Conservation (phyloP, 164 flowering plant species). For the Kingdonia uniflora region DNA sequence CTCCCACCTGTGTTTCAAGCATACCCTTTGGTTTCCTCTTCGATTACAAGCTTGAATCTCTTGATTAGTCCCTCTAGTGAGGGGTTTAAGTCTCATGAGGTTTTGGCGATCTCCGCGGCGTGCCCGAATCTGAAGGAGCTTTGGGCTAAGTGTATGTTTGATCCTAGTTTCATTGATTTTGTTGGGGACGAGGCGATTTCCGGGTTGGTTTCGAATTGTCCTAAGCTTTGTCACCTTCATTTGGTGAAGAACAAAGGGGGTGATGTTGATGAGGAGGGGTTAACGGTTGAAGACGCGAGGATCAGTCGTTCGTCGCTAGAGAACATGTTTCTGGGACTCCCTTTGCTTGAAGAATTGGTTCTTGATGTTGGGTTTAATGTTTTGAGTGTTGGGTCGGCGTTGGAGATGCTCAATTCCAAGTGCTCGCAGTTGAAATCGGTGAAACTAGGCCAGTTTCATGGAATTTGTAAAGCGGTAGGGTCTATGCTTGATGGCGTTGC, state of each 20-base stretch:
- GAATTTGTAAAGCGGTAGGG: conserved; percentile 47
- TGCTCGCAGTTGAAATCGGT: conserved; percentile 51
- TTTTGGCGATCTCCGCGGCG: conserved; percentile 33
- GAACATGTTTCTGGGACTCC: conserved; percentile 42
- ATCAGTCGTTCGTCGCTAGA: conserved; percentile 32
- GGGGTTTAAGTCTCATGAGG: conserved; percentile 63
- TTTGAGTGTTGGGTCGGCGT: conserved; percentile 38
- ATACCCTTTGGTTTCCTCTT: conserved; percentile 22
- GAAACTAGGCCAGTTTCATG: conserved; percentile 74
- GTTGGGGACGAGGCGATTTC: conserved; percentile 60
- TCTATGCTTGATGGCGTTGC: conserved; percentile 70
- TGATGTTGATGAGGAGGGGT: conserved; percentile 35
- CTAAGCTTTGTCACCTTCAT: conserved; percentile 39
- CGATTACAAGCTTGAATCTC: conserved; percentile 35
- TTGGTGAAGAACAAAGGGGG: conserved; percentile 32
- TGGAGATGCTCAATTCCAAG: conserved; percentile 45
- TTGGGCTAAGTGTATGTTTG: conserved; percentile 55
- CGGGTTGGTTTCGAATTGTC: conserved; percentile 47
- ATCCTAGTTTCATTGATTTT: conserved; percentile 66
- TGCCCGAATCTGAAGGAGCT: conserved; percentile 50
- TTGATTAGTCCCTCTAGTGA: conserved; percentile 46
- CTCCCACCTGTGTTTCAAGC: conserved; percentile 45
- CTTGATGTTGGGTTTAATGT: conserved; percentile 72
- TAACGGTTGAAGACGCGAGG: conserved; percentile 41
- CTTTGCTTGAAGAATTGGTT: conserved; percentile 48